These are phyloP conservation scores for Neopestalotiopsis sp. DNA, from an alignment of 2,329 filamentous ascomycete species.

Conservation along the genomic window DNA sequence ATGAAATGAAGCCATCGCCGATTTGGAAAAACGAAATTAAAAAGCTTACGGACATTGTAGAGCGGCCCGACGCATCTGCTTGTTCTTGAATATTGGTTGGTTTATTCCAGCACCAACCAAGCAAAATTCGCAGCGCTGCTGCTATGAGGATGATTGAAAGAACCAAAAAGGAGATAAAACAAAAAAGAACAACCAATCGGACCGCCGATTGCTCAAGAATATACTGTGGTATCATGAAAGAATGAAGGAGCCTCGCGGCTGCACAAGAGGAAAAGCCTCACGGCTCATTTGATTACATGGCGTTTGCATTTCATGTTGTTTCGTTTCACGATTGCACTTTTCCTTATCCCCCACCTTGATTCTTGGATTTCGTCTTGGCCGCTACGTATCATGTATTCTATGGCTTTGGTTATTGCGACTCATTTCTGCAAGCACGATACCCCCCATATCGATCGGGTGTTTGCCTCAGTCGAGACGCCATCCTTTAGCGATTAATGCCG, in stretches of 20 bases:
- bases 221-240: conserved; percentile 29
- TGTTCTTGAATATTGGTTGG: conserved; percentile 22
- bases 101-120: conserved; percentile 33
- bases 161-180: neutral
- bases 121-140: conserved; percentile 8
- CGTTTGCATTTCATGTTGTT: conserved; percentile 25
- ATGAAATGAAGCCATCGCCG: too few relatives aligned
- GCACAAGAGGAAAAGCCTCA: conserved; percentile 36
- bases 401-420: neutral
- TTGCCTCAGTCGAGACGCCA: neutral
- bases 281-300: conserved; percentile 34
- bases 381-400: neutral
- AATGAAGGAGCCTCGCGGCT: conserved; percentile 39
- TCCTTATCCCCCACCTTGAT: neutral
- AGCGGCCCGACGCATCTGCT: conserved; percentile 14
- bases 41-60: neutral
- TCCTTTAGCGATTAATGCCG: neutral
- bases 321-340: neutral
- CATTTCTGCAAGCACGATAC: neutral
- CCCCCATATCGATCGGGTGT: neutral
- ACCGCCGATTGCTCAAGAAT: conserved; percentile 7
- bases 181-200: neutral
- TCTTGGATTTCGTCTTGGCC: neutral
- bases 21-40: neutral
- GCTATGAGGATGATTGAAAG: neutral